Evolutionary conservation across 352 stramenopile genomes (phyloP).

Genomic region (Phytopythium aichiense): DNA sequence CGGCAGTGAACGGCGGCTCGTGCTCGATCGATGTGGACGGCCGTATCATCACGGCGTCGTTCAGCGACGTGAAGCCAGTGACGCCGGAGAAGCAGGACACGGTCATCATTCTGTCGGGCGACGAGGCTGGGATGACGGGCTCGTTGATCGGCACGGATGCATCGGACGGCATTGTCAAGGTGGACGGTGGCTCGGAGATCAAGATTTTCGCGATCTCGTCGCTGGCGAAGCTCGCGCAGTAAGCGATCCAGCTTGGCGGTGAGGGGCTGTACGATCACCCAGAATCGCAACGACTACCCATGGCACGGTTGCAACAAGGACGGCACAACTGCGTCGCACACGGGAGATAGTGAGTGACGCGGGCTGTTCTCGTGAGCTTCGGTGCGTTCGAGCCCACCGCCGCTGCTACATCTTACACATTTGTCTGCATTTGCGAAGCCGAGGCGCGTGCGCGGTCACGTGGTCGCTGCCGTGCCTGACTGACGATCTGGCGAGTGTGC

Average conservation of each 20-base stretch:
- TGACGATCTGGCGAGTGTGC: background rate
- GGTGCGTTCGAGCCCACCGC: background rate
- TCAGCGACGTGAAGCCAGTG: constrained; percentile 70
- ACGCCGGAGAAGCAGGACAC: constrained; percentile 85
- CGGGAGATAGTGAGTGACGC: background rate
- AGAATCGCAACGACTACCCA: background rate
- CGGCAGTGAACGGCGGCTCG: constrained; percentile 57
- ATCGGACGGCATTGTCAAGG: constrained; percentile 86
- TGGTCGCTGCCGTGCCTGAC: background rate
- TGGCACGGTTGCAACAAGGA: background rate
- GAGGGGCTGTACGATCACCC: background rate
- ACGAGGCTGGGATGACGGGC: constrained; percentile 80
- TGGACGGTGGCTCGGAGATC: constrained; percentile 85
- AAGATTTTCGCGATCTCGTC: constrained; percentile 86
- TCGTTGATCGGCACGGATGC: constrained; percentile 86
- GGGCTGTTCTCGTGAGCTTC: background rate
- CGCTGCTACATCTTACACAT: constrained; percentile 1
- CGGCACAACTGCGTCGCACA: background rate
- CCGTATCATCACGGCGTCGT: constrained; percentile 53
- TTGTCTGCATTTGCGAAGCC: background rate
- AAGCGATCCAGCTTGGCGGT: constrained; percentile 15
- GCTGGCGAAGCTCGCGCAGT: constrained; percentile 82
- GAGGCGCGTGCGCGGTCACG: background rate
- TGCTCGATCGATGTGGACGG: constrained; percentile 83
- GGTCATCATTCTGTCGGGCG: constrained; percentile 82